These are phyloP conservation scores for Filosporella fistucella DNA, from an alignment of 495 filamentous ascomycete species.

Conservation along the genomic window DNA sequence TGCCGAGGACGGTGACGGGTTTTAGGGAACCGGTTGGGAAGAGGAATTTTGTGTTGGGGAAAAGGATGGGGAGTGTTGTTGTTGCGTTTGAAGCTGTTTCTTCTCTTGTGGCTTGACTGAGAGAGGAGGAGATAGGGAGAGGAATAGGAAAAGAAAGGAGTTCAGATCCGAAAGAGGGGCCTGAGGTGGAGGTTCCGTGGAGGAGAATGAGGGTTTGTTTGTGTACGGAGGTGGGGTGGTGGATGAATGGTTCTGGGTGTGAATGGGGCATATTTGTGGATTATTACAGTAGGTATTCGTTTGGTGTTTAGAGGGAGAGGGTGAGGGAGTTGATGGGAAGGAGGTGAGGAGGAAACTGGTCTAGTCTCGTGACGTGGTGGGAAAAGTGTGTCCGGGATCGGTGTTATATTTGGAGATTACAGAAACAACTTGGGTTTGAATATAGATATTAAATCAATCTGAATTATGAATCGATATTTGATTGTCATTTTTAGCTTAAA, in stretches of 20 bases:
- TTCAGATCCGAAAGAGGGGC: conserved; percentile 4
- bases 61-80: conserved; percentile 1
- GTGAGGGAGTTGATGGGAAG: too few relatives aligned
- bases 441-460: too few relatives aligned
- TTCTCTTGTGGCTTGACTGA: not conserved
- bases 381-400: too few relatives aligned
- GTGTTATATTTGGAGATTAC: too few relatives aligned
- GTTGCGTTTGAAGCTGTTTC: not conserved
- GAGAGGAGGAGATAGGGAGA: not conserved
- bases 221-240: conserved; percentile 3
- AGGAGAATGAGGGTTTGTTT: conserved; percentile 16
- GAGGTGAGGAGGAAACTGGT: too few relatives aligned
- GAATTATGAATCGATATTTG: too few relatives aligned
- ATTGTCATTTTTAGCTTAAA: too few relatives aligned
- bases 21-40: conserved; percentile 14
- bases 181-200: conserved; percentile 13
- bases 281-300: too few relatives aligned
- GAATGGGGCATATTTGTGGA: too few relatives aligned
- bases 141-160: not conserved
- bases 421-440: too few relatives aligned
- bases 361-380: too few relatives aligned
- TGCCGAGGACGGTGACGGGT: conserved; percentile 8
- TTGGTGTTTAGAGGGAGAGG: too few relatives aligned
- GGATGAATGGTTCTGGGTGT: conserved; percentile 1
- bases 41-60: conserved; percentile 14